A percentile compares a stretch with the other conserved stretches of the same genome.
Conservation (phyloP, 306 rosid genomes). For the Rosa multiflora region DNA sequence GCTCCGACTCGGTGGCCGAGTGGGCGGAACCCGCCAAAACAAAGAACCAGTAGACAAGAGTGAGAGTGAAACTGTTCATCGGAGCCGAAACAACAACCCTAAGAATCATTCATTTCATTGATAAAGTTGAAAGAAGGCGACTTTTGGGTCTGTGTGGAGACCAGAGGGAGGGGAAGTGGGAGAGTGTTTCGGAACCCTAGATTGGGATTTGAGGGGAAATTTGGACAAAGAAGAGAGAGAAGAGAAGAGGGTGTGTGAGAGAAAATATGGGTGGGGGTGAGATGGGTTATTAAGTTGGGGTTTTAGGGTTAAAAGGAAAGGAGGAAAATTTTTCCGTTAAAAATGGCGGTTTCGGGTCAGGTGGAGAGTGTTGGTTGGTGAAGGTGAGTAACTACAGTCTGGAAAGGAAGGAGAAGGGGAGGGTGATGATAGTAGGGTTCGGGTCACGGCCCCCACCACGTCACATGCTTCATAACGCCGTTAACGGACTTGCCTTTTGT, state of each 20-base stretch:
- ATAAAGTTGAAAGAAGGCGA: neutral
- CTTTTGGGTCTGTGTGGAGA: neutral
- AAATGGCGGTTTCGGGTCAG: constrained; percentile 67
- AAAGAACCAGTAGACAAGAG: constrained; percentile 13
- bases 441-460: neutral
- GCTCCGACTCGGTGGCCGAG: constrained; percentile 52
- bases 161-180: constrained; percentile 13
- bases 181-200: constrained; percentile 55
- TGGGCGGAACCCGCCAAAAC: neutral
- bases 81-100: constrained; percentile 39
- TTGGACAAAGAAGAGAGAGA: neutral
- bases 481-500: neutral
- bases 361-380: constrained; percentile 78
- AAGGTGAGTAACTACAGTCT: constrained; percentile 63
- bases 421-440: neutral
- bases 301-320: constrained; percentile 1
- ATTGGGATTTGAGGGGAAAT: constrained; percentile 27
- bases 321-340: constrained; percentile 32
- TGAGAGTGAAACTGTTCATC: constrained; percentile 52
- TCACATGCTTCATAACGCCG: constrained; percentile 4
- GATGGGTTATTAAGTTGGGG: neutral
- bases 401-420: constrained; percentile 53
- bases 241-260: constrained; percentile 1
- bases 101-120: constrained; percentile 59
- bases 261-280: constrained; percentile 2